A percentile compares a stretch with the other conserved stretches of the same genome.
phyloP scores from a whole-genome alignment of 306 rosid species.

The Lotus japonicus region DNA sequence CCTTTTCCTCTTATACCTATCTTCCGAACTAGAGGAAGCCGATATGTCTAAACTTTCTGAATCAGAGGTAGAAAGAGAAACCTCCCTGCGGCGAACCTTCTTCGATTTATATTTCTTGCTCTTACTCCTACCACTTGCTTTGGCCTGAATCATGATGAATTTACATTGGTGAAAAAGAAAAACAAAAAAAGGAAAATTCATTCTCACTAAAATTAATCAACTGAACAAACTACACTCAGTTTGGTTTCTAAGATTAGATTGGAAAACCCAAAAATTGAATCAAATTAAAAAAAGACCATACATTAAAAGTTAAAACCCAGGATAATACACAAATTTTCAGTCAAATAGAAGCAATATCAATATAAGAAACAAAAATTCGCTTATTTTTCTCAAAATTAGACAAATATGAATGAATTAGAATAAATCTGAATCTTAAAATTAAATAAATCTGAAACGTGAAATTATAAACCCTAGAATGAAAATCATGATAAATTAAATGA shows the following conservation, averaged over 20 bases:
- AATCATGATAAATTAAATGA: not conserved
- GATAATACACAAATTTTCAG: not conserved
- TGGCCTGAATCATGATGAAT: constrained; percentile 30
- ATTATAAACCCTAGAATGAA: not conserved
- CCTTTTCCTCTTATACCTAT: constrained; percentile 40
- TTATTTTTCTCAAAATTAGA: not conserved
- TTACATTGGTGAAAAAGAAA: not conserved
- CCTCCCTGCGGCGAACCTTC: constrained; percentile 48
- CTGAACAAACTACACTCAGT: not conserved
- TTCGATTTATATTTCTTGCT: constrained; percentile 49
- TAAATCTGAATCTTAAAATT: not conserved
- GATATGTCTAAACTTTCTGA: constrained; percentile 32
- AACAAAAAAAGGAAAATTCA: not conserved
- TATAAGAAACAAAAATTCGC: not conserved
- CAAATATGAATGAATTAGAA: not conserved
- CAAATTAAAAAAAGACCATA: not conserved
- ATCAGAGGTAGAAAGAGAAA: constrained; percentile 44
- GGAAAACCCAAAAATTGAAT: constrained; percentile 7
- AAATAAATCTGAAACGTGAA: not conserved
- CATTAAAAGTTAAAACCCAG: too few relatives aligned
- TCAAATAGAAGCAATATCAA: not conserved
- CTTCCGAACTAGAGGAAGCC: constrained; percentile 51
- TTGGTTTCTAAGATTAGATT: not conserved
- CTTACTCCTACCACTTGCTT: constrained; percentile 41
- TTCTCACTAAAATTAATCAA: not conserved